Evolutionary conservation across 2,329 filamentous ascomycete species (phyloP), one percentile per base, ranked within the genome.

Genomic region (Tolypocladium pustulatum): DNA sequence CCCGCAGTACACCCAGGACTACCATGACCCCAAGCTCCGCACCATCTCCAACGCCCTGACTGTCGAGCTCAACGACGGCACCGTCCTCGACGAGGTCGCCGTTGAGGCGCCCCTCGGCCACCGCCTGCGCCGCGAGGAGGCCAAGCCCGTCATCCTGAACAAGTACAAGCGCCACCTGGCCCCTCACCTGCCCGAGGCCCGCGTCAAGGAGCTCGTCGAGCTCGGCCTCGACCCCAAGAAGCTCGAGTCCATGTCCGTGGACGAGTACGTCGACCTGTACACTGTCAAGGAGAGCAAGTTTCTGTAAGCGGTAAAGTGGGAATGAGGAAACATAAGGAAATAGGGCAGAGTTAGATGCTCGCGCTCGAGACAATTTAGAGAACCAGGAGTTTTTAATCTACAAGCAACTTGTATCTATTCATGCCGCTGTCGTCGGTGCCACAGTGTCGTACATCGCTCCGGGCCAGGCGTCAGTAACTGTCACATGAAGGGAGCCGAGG

Each of bases 11-110:
- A 97, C 94, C 65, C 77, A 81, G 72, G 93, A 97, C 76, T 99
- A 99, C 85, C 94, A 99, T 73, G 83, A 97, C 79, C 91, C 94
- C 36, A 79, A 82, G 66, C 90, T 95, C 79, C 90, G 94, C 68
- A 97, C 91, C 75, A 99, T 99, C 76, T 91, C 91, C 74, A 99
- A 99, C 78, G 94, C 92, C 10, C 81, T 99, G 65, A 97, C 92
- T 36, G 92, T 99, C 60, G 93, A 88, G 69, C 82, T 99, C 66
- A 94, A 96, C 74, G 93, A 97, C 72, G 94, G 94, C 68, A 96
- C 91, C 54, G 82, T 94, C 12, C 81, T 97, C 40, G 88, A 93
- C 27, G 94, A 99, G 78, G 86, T 95, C 61, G 88, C 89, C 55
- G 89, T 99, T 58, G 92, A 97, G 80, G 93, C 94, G 60, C 94